Evolutionary conservation across 768 basidiomycete species (phyloP).

Genomic region (Trichaptum fuscoviolaceum): DNA sequence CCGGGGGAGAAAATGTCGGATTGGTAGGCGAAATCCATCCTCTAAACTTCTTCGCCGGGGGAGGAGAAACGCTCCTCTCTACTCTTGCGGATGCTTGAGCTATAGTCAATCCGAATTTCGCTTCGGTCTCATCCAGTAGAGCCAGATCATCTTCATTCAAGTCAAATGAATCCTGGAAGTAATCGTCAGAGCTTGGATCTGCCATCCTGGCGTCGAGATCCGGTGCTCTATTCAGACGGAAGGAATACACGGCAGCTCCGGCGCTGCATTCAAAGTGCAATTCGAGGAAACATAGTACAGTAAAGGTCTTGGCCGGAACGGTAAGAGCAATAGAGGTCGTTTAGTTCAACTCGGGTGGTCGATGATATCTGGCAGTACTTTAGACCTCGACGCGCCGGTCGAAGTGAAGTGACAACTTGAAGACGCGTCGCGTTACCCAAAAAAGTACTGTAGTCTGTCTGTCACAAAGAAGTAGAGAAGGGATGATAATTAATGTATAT

Average conservation of each 20-base stretch:
- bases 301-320: too few species aligned
- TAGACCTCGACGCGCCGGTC: too few species aligned
- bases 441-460: not conserved
- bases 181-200: constrained; percentile 45
- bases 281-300: too few species aligned
- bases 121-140: constrained; percentile 55
- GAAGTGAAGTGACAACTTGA: too few species aligned
- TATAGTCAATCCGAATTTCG: constrained; percentile 23
- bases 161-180: constrained; percentile 56
- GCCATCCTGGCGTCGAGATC: not conserved
- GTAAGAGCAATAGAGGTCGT: too few species aligned
- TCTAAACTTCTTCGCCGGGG: not conserved
- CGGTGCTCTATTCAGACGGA: not conserved
- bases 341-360: too few species aligned
- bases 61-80: not conserved
- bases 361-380: too few species aligned
- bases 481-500: not conserved
- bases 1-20: not conserved
- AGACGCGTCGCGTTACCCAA: not conserved
- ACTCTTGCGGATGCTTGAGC: constrained; percentile 1
- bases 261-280: not conserved
- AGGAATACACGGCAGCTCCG: not conserved
- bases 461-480: too few species aligned
- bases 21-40: not conserved
- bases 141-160: constrained; percentile 61